phyloP scores from a whole-genome alignment of 2,329 filamentous ascomycete species.

The Leptographium lundbergii region DNA sequence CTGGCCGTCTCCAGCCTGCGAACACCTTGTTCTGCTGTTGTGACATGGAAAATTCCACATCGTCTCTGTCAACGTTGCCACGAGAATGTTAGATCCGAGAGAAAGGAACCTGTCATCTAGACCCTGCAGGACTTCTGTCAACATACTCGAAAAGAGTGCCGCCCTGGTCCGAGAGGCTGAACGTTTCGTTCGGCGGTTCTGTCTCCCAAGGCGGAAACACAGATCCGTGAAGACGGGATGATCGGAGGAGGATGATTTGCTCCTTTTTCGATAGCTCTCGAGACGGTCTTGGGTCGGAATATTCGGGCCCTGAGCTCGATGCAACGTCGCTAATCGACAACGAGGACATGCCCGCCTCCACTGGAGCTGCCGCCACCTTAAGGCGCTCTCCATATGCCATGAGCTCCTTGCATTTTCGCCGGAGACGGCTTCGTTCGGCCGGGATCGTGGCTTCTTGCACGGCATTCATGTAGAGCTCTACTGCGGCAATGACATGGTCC shows the following conservation, averaged over 20 bases:
- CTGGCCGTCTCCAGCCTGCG: constrained; percentile 68
- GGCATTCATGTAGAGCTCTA: constrained; percentile 72
- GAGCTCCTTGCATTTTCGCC: constrained; percentile 55
- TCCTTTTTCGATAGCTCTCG: constrained; percentile 56
- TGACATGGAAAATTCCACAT: constrained; percentile 59
- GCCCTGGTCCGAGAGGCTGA: constrained; percentile 37
- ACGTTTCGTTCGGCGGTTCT: constrained; percentile 47
- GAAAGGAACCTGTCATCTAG: neutral
- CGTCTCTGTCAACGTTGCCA: constrained; percentile 40
- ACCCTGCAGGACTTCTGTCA: neutral
- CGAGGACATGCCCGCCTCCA: constrained; percentile 1
- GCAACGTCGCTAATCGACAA: neutral
- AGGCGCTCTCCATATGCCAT: constrained; percentile 63
- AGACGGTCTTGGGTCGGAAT: constrained; percentile 5
- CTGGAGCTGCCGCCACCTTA: constrained; percentile 31
- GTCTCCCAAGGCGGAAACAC: constrained; percentile 77
- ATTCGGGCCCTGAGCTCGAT: no score
- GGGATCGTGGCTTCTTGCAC: constrained; percentile 46
- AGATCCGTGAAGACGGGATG: constrained; percentile 69
- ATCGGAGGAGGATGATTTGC: constrained; percentile 62
- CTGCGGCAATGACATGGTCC: constrained; percentile 60
- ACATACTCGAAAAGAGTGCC: constrained; percentile 49
- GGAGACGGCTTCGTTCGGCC: constrained; percentile 54
- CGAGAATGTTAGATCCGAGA: neutral
- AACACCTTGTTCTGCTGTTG: constrained; percentile 63